Conservation (phyloP, 306 rosid species). For the Abrus precatorius region DNA sequence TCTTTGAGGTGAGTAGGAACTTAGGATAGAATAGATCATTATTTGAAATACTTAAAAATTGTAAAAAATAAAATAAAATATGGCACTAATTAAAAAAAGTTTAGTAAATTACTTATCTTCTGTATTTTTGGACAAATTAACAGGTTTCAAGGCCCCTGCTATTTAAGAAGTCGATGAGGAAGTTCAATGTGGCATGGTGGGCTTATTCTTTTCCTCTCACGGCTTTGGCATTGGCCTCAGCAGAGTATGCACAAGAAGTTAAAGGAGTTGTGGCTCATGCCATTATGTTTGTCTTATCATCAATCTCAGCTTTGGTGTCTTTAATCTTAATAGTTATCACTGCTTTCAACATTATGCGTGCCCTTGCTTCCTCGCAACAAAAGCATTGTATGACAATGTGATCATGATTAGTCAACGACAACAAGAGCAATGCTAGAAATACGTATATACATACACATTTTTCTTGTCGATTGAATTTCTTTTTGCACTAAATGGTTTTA, state of each 20-base stretch:
- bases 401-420: not conserved
- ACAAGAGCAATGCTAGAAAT: not conserved
- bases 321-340: conserved; percentile 44
- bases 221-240: conserved; percentile 63
- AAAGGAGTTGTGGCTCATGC: conserved; percentile 51
- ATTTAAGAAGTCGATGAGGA: conserved; percentile 68
- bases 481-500: no score
- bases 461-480: no score
- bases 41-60: no score
- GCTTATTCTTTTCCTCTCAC: conserved; percentile 69
- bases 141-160: conserved; percentile 67
- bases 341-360: conserved; percentile 33
- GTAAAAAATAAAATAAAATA: not conserved
- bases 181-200: conserved; percentile 74
- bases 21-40: no score
- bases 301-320: conserved; percentile 53
- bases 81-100: not conserved
- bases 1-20: not conserved
- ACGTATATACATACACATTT: no score
- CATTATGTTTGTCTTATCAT: conserved; percentile 51
- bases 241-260: conserved; percentile 59
- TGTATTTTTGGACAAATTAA: not conserved
- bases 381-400: conserved; percentile 5
- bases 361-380: not conserved
- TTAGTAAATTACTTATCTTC: not conserved